Conservation (phyloP, 495 filamentous ascomycete genomes). For the Tetracladium marchalianum region DNA sequence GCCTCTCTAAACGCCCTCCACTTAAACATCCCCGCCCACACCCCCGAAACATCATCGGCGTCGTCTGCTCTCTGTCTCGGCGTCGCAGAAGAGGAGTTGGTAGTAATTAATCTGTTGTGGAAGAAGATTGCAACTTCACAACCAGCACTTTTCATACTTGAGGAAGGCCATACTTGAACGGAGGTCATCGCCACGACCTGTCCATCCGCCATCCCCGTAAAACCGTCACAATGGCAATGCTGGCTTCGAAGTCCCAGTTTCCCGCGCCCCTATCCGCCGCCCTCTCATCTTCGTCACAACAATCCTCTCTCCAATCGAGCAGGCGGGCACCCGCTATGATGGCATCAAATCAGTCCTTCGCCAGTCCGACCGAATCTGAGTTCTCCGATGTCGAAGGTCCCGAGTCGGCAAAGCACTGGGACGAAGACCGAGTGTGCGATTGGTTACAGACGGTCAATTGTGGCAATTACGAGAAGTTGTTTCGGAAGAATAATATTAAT, state of each 20-base stretch:
- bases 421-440: conserved; percentile 81
- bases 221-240: conserved; percentile 55
- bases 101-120: too few relatives aligned
- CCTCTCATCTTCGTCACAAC: conserved; percentile 42
- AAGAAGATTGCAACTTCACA: too few relatives aligned
- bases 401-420: conserved; percentile 62
- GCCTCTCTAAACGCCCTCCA: too few relatives aligned
- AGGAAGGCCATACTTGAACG: too few relatives aligned
- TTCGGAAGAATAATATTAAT: conserved; percentile 90
- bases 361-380: conserved; percentile 88
- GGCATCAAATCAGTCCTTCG: conserved; percentile 54
- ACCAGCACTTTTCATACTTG: too few relatives aligned
- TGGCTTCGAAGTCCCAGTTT: conserved; percentile 79
- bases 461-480: conserved; percentile 83
- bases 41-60: too few relatives aligned
- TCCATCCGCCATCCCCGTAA: background rate
- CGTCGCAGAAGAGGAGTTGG: too few relatives aligned
- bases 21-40: too few relatives aligned
- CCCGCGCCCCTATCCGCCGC: conserved; percentile 45
- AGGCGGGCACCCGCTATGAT: conserved; percentile 46
- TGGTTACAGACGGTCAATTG: conserved; percentile 89
- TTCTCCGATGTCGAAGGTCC: conserved; percentile 66
- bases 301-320: conserved; percentile 40
- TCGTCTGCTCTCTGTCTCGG: too few relatives aligned
- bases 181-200: too few relatives aligned